Percentiles rank a stretch among this genome's conserved stretches.
Conservation (phyloP, 2,329 filamentous ascomycete genomes). For the Aaosphaeria arxii region DNA sequence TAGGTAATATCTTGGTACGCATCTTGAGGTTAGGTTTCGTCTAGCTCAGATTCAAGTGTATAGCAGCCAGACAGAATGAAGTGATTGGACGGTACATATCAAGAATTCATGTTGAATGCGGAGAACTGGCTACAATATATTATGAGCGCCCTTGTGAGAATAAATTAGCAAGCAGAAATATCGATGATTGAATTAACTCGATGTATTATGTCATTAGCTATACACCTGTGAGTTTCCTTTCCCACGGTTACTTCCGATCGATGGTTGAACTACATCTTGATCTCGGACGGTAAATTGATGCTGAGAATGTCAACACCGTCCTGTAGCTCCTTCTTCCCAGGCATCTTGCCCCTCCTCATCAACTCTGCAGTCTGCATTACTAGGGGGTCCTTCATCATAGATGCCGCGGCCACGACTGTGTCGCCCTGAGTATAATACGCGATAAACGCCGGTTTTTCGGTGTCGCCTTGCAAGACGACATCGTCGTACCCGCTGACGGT, state of each 20-base stretch:
- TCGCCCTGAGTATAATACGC: slow-evolving; percentile 89
- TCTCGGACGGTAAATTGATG: slow-evolving; percentile 43
- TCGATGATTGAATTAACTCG: too few relatives aligned
- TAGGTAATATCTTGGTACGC: too few relatives aligned
- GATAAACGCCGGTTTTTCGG: slow-evolving; percentile 70
- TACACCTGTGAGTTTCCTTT: too few relatives aligned
- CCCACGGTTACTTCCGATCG: neutral
- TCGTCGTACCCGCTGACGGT: slow-evolving; percentile 82
- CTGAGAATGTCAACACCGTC: slow-evolving; percentile 53
- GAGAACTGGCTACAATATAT: too few relatives aligned
- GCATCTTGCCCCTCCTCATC: slow-evolving; percentile 81
- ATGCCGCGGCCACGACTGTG: slow-evolving; percentile 83
- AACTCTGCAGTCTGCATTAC: slow-evolving; percentile 81
- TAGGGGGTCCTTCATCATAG: slow-evolving; percentile 84
- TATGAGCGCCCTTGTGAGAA: too few relatives aligned
- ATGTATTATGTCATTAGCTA: too few relatives aligned
- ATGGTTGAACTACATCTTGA: slow-evolving; percentile 37
- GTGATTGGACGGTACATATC: too few relatives aligned
- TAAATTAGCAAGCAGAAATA: too few relatives aligned
- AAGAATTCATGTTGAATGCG: too few relatives aligned
- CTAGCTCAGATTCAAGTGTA: too few relatives aligned
- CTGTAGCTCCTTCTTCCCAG: slow-evolving; percentile 72
- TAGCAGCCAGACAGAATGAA: too few relatives aligned
- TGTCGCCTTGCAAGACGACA: slow-evolving; percentile 73
- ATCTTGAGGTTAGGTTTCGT: too few relatives aligned